phyloP scores from a whole-genome alignment of 805 yeast genomes.

The Cyberlindnera veronae region DNA sequence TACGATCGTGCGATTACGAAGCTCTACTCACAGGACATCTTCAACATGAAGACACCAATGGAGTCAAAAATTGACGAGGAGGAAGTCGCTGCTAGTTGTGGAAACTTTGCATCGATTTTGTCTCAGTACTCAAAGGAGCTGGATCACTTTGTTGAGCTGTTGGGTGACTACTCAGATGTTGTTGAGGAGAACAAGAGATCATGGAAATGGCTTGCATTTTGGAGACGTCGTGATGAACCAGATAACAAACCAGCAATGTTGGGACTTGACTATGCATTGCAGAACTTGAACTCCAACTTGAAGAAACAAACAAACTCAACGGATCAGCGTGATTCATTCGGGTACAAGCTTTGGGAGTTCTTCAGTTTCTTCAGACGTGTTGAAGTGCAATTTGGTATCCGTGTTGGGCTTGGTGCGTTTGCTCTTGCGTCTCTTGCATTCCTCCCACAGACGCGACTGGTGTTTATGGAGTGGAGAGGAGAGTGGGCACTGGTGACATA shows the following conservation, averaged over 20 bases:
- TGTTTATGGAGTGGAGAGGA: constrained; percentile 64
- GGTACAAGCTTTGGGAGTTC: constrained; percentile 44
- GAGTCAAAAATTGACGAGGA: constrained; percentile 60
- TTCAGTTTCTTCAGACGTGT: constrained; percentile 52
- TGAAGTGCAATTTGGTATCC: constrained; percentile 73
- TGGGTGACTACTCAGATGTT: constrained; percentile 36
- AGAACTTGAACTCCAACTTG: constrained; percentile 18
- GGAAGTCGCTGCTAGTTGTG: constrained; percentile 81
- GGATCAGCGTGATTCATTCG: constrained; percentile 17
- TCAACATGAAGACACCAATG: constrained; percentile 11
- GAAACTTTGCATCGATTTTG: constrained; percentile 67
- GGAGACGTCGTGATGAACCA: constrained; percentile 32
- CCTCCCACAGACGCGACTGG: constrained; percentile 47
- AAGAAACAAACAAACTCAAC: constrained; percentile 23
- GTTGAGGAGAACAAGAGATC: constrained; percentile 20
- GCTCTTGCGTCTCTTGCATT: constrained; percentile 66
- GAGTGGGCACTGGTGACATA: constrained; percentile 86
- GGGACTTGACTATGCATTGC: constrained; percentile 15
- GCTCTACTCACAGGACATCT: constrained; percentile 41
- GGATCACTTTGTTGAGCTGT: constrained; percentile 40
- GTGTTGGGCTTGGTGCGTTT: constrained; percentile 78
- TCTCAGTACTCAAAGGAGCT: constrained; percentile 62
- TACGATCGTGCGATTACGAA: constrained; percentile 54
- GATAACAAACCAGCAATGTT: constrained; percentile 13
- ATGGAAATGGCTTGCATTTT: constrained; percentile 54